phyloP scores from a whole-genome alignment of 2,329 filamentous ascomycete genomes.

The Penicillium nordicum region DNA sequence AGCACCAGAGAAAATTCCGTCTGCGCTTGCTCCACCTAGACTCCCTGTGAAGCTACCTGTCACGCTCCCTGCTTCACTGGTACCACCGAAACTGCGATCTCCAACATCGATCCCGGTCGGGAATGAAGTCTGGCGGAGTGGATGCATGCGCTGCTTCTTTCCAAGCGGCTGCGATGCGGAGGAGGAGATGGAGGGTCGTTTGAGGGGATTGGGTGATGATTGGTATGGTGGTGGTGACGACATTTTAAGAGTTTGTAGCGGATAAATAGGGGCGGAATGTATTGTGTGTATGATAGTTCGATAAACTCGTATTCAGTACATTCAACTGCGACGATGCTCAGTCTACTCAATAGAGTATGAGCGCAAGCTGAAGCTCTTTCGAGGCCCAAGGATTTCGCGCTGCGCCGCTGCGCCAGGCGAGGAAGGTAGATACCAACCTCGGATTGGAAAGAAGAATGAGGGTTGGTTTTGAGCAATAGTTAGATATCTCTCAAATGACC shows the following conservation, averaged over 20 bases:
- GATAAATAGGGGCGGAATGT: background rate
- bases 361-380: constrained; percentile 2
- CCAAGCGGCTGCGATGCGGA: constrained; percentile 32
- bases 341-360: background rate
- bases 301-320: background rate
- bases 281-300: no score
- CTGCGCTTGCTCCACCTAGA: constrained; percentile 36
- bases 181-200: constrained; percentile 43
- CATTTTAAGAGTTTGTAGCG: constrained; percentile 26
- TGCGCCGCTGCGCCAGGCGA: background rate
- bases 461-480: background rate
- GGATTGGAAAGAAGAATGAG: background rate
- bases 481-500: background rate
- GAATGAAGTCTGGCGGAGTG: constrained; percentile 48
- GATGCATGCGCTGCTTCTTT: constrained; percentile 42
- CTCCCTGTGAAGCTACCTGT: constrained; percentile 45
- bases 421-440: background rate
- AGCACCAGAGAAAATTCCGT: constrained; percentile 32
- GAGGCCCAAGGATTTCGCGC: background rate
- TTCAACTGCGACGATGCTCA: background rate
- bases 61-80: constrained; percentile 41
- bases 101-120: constrained; percentile 35
- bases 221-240: constrained; percentile 37
- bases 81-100: constrained; percentile 28
- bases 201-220: constrained; percentile 35